Base-by-base conservation (phyloP, 192 early-diverging fungal genomes). In the Podila clonocystis region DNA sequence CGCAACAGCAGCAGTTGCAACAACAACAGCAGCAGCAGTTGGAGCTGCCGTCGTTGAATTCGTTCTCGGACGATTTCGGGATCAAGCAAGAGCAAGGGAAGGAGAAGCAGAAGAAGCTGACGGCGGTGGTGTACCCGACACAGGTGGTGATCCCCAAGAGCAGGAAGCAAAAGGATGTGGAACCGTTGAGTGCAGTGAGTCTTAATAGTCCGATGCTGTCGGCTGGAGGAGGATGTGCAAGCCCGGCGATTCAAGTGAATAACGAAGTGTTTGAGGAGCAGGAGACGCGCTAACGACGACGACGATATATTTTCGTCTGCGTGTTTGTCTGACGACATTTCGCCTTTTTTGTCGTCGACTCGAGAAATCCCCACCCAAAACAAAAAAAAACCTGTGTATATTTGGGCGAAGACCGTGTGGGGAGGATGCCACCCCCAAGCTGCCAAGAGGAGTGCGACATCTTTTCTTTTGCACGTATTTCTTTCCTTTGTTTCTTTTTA, bases 31-130 rank as follows among this genome's bases (percentile, higher is more conserved):
- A 50, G 33, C 33, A 33, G 50, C 52, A 55, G 6, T 24, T 80
- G 24, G 77, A 80, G 45, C 34, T 80, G 4, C 77, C 77, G 1
- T 80, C 77, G 6, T 26, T 80, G 7, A 24, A 80, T 49, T 80
- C 77, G 28, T 80, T 80, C 62, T 80, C 77, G 48, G 77, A 80
- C 15, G 77, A 80, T 33, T 80, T 80, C 33, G 67, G 52, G 0
- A 64, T 80, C 41, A 49, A 50, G 12, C 49, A 26, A 20, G 62
- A 73, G 0, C 29, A 34, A 1, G 59, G 61, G 19, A 59, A 72
- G 29, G 70, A 80, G 41, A 61, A 68, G 24, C 60, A 80, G 26
- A 72, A 68, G 34, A 72, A 63, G 19, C 4, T 80, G 45, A 80
- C 66, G 3, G 77, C 77, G 0, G 77, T 80, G 12, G 70, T 80